Base-by-base conservation (phyloP, 768 basidiomycete species). In the Coprinopsis marcescibilis region DNA sequence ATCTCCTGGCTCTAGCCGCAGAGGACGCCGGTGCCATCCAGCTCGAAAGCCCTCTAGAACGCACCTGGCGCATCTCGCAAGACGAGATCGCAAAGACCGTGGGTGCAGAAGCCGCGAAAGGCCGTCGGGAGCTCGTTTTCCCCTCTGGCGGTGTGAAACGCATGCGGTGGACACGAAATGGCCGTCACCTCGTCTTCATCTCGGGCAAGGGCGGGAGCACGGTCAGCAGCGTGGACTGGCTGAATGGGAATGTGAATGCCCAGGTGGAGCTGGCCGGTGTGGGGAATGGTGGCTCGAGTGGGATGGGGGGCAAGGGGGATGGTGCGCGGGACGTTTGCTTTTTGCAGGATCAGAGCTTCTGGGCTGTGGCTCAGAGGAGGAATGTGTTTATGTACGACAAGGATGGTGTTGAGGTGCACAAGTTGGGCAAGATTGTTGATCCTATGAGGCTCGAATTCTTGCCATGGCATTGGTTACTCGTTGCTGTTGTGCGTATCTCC, bases 311-410 rank as follows among this genome's bases (percentile, higher is more conserved):
- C 2, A 41, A 33, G 20, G 36, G 35, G 17, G 48, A 49, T 35
- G 34, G n/a, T 13, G 48, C 48, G 20, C 17, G 93, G 54, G 95
- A 96, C 61, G 86, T 99, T 63, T 90, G 89, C 85, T 97, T 92
- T 59, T 67, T 99, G 5, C 94, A 97, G 59, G 89, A 95, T 53
- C 89, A 96, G 43, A 85, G 88, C 0, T 89, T 85, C 64, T 92
- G 86, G 58, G 95, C 95, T 1, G 93, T 96, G 7, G 95, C 95
- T 0, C 95, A 99, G 66, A 89, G 90, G 65, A 88, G 92, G 72
- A 89, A 95, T 60, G 89, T 87, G 14, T 99, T 89, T 65, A 91
- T 99, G 36, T 98, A 99, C 53, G 96, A 98, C 65, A 78, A 83
- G 25, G 80, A 91, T 54, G 95, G 96, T 17, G 85, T 96, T 12